Evolutionary conservation across 352 stramenopile genomes (phyloP), one percentile per base, ranked within the genome.

Genomic region (Pythium monospermum): DNA sequence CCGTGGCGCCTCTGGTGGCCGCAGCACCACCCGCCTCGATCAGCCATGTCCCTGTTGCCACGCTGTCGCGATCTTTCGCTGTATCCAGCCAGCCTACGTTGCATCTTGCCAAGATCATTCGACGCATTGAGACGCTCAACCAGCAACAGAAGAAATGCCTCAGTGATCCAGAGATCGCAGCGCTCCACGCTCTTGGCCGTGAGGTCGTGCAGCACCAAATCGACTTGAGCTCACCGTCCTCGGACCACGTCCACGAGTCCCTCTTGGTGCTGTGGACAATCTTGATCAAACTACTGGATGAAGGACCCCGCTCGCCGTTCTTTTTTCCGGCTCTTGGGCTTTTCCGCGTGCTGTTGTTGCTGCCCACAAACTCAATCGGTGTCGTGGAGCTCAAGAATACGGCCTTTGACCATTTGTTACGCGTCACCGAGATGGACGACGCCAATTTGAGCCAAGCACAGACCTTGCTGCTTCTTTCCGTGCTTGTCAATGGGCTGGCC

Each of bases 401-500:
- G 25, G 77, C 69, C 54, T 85, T 90, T 42, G 74, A 90, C 30
- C 48, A 56, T 1, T 44, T 86, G 21, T 51, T 87, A 2, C 32
- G 43, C 1, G 62, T 65, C 5, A 66, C 70, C 1, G 71, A 85
- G 38, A 31, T 36, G 10, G 47, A 73, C 2, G 51, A 63, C 40
- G 58, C 53, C 1, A 35, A 36, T 0, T 51, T 84, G 26, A 64
- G 66, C 2, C 56, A 61, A 6, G 62, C 76, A 4, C 77, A 87
- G 35, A 75, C 68, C n/a, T 73, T 82, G 21, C 13, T 88, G 16
- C 19, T 83, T 25, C 61, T 92, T 0, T 64, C 72, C 0, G 74
- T 87, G 36, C 56, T 92, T 4, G 41, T 88, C 18, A 92, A 90
- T 32, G 71, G 62, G 4, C 83, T 88, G 32, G 71, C 66, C 15